Conservation (phyloP, 805 yeast genomes). For the Yarrowia yakushimensis region DNA sequence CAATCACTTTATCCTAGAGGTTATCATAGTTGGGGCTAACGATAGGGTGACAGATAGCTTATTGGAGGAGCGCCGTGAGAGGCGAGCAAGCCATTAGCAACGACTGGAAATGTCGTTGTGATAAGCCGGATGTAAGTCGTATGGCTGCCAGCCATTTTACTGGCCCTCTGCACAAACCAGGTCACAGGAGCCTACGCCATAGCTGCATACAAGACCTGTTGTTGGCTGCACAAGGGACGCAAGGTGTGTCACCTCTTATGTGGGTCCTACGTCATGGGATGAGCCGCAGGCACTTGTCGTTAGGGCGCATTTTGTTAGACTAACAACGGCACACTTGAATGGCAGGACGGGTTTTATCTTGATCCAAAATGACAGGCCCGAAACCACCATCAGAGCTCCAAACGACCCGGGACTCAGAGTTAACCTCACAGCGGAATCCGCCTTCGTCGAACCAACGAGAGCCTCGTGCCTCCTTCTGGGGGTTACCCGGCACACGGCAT, state of each 20-base stretch:
- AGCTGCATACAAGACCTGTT: conserved; percentile 12
- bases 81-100: background rate
- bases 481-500: conserved; percentile 13
- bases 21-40: conserved; percentile 15
- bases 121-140: background rate
- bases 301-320: background rate
- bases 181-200: background rate
- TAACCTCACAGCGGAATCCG: background rate
- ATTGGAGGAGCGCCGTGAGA: background rate
- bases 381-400: background rate
- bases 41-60: conserved; percentile 19
- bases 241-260: conserved; percentile 18
- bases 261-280: conserved; percentile 24
- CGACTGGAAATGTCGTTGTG: background rate
- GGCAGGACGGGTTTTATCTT: background rate
- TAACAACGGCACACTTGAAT: background rate
- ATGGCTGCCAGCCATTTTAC: background rate
- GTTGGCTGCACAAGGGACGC: conserved; percentile 7
- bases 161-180: background rate
- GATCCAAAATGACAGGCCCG: background rate
- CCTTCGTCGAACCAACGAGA: background rate
- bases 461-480: background rate
- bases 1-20: conserved; percentile 11
- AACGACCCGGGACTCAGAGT: background rate
- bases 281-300: conserved; percentile 10